Percentiles rank a stretch among this genome's conserved stretches.
Conservation (phyloP, 805 yeast species). For the Pichia cabralensis region DNA sequence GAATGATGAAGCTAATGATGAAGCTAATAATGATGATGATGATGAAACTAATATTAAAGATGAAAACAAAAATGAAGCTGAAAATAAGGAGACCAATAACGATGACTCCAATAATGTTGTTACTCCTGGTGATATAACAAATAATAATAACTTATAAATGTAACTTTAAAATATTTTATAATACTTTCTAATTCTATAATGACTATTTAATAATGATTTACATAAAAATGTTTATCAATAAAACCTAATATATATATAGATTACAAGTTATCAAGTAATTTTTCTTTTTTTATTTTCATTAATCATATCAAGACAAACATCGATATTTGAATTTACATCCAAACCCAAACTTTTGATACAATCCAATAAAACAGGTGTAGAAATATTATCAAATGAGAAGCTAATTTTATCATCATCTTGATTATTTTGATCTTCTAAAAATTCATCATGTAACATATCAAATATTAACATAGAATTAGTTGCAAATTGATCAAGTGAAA, state of each 20-base stretch:
- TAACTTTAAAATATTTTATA: too few species aligned
- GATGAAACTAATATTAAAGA: background rate
- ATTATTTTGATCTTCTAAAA: conserved; percentile 2
- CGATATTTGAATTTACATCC: conserved; percentile 4
- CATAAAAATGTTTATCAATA: too few species aligned
- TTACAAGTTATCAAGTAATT: background rate
- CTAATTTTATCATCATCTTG: background rate
- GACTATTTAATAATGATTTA: too few species aligned
- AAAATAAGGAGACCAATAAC: too few species aligned
- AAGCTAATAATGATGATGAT: background rate
- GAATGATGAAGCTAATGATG: background rate
- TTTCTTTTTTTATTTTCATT: background rate
- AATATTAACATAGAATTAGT: conserved; percentile 7
- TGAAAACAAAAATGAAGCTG: background rate
- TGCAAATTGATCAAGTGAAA: conserved; percentile 3
- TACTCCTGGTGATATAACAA: too few species aligned
- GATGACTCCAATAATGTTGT: too few species aligned
- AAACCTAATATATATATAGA: conserved; percentile 1
- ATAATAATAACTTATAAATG: background rate
- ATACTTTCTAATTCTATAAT: too few species aligned
- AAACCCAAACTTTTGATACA: conserved; percentile 7
- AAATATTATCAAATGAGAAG: conserved; percentile 3
- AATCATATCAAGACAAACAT: background rate
- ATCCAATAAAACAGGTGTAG: background rate
- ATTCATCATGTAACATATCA: conserved; percentile 8